phyloP scores from a whole-genome alignment of 2,329 filamentous ascomycete genomes.

The Cercospora canescens region DNA sequence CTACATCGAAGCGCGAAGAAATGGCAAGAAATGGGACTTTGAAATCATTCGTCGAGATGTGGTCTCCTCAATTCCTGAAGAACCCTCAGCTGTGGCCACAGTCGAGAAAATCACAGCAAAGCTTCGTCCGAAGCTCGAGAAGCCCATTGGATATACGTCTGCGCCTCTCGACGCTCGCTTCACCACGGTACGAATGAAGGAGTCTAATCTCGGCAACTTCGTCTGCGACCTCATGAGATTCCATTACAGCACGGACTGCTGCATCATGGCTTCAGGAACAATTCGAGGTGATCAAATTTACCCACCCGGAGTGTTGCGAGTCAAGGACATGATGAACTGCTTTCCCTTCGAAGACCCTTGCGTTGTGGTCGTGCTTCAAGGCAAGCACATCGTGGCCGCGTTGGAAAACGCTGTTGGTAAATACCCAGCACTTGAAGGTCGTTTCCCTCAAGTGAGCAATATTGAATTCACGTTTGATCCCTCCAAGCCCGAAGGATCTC shows the following conservation, averaged over 20 bases:
- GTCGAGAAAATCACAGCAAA: conserved; percentile 70
- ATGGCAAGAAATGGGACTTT: conserved; percentile 69
- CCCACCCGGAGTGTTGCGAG: conserved; percentile 71
- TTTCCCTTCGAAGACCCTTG: conserved; percentile 93
- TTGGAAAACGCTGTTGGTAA: conserved; percentile 80
- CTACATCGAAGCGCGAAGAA: conserved; percentile 76
- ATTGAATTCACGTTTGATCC: conserved; percentile 75
- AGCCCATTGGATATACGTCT: conserved; percentile 79
- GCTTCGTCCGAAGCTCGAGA: conserved; percentile 74
- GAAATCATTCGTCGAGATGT: conserved; percentile 41
- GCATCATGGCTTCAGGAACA: conserved; percentile 81
- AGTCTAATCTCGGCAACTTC: conserved; percentile 88
- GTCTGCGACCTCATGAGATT: conserved; percentile 88
- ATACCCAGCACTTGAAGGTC: conserved; percentile 78
- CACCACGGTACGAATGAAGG: conserved; percentile 71
- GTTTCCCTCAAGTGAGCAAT: conserved; percentile 85
- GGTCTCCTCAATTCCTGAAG: conserved; percentile 65
- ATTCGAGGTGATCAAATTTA: conserved; percentile 89
- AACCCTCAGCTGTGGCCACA: conserved; percentile 61
- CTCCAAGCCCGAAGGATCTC: conserved; percentile 57
- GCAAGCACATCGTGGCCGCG: conserved; percentile 73
- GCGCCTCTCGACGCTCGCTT: conserved; percentile 84
- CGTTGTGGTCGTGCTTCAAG: conserved; percentile 71
- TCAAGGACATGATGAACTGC: conserved; percentile 54
- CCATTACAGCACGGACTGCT: conserved; percentile 78